phyloP scores from a whole-genome alignment of 1,284 basidiomycete species.

The Fomitopsis pinicola region DNA sequence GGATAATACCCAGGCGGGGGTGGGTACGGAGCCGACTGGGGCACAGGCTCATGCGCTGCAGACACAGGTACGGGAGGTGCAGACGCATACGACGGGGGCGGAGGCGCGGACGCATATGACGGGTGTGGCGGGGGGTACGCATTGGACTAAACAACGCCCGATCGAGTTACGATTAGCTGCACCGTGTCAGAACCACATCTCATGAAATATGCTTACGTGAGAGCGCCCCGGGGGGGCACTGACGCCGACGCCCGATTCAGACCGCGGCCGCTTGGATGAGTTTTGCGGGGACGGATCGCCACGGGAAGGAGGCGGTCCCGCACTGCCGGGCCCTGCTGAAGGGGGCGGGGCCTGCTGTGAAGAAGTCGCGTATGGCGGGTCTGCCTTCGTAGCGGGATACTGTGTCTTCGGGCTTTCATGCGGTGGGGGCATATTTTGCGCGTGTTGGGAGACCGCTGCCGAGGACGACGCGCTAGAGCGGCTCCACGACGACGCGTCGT shows the following conservation, averaged over 20 bases:
- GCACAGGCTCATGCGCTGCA: slow-evolving; percentile 21
- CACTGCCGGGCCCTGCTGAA: slow-evolving; percentile 11
- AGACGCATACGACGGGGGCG: slow-evolving; percentile 22
- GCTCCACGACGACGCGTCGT: slow-evolving; percentile 21
- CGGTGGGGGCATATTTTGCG: slow-evolving; percentile 14
- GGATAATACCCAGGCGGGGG: slow-evolving; percentile 22
- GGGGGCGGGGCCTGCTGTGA: slow-evolving; percentile 12
- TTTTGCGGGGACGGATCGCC: slow-evolving; percentile 22
- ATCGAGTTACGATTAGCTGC: slow-evolving; percentile 18
- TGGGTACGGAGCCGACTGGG: slow-evolving; percentile 21
- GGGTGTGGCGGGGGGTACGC: slow-evolving; percentile 24
- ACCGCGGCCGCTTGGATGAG: slow-evolving; percentile 26
- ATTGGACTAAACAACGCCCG: slow-evolving; percentile 11
- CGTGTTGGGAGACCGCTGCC: slow-evolving; percentile 12
- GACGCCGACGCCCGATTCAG: slow-evolving; percentile 21
- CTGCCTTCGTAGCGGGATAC: slow-evolving; percentile 11
- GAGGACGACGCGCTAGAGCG: slow-evolving; percentile 14
- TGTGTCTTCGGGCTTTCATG: slow-evolving; percentile 19
- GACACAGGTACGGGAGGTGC: slow-evolving; percentile 17
- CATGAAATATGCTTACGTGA: slow-evolving; percentile 32
- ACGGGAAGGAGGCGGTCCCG: slow-evolving; percentile 13
- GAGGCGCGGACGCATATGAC: slow-evolving; percentile 24
- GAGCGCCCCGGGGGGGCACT: slow-evolving; percentile 31
- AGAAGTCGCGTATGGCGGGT: slow-evolving; percentile 14
- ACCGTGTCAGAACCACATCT: slow-evolving; percentile 18